Percentiles rank a stretch among this genome's conserved stretches.
Conservation (phyloP, 2,329 filamentous ascomycete species). For the Blastomyces percursus region DNA sequence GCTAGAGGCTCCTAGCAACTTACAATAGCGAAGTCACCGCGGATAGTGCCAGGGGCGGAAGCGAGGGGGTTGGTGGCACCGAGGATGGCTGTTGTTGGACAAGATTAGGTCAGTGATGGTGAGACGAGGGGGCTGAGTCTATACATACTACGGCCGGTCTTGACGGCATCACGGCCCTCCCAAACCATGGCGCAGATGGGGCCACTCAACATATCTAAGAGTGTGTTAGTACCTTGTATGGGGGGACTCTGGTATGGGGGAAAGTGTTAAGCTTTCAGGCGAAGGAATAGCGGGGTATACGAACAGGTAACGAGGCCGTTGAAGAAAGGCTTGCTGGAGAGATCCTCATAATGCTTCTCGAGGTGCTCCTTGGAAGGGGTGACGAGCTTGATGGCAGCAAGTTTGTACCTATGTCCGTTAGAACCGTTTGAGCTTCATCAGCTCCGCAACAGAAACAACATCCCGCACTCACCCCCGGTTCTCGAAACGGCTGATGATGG, state of each 20-base stretch:
- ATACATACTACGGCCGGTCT: constrained; percentile 79
- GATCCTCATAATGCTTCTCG: constrained; percentile 94
- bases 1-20: constrained; percentile 15
- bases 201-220: constrained; percentile 83
- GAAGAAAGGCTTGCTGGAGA: constrained; percentile 95
- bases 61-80: constrained; percentile 97
- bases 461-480: constrained; percentile 60
- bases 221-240: neutral
- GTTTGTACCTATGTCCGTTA: constrained; percentile 66
- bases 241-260: constrained; percentile 8
- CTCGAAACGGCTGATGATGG: constrained; percentile 98
- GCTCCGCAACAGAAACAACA: constrained; percentile 2
- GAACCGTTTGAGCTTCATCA: neutral
- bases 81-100: constrained; percentile 56
- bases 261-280: neutral
- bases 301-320: constrained; percentile 79
- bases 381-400: constrained; percentile 92
- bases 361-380: constrained; percentile 87
- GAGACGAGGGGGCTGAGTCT: neutral
- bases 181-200: constrained; percentile 99
- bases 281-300: constrained; percentile 25
- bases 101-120: constrained; percentile 14
- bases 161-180: constrained; percentile 98
- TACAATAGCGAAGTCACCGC: constrained; percentile 77
- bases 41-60: constrained; percentile 94